These are phyloP conservation scores for Yueomyces sinensis DNA, from an alignment of 805 yeast genomes.

Conservation along the genomic window DNA sequence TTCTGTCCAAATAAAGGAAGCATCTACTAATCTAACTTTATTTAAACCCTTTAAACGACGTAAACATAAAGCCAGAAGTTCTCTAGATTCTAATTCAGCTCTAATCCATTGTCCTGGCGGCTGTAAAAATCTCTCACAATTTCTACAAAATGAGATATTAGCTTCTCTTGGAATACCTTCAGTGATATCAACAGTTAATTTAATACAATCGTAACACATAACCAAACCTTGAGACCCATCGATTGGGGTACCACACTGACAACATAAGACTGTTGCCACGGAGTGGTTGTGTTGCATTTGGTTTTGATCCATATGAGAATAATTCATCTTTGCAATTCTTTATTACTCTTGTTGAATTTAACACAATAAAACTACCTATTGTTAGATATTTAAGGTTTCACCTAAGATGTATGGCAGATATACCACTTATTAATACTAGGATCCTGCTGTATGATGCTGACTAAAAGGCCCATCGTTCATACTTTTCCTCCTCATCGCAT, in stretches of 20 bases:
- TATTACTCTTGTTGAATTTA: too few relatives aligned
- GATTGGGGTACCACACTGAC: slow-evolving; percentile 97
- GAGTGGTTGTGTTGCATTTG: slow-evolving; percentile 22
- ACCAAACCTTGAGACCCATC: slow-evolving; percentile 89
- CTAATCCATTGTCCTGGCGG: slow-evolving; percentile 92
- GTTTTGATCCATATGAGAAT: slow-evolving; percentile 25
- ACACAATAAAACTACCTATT: too few relatives aligned
- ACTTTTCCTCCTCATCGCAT: too few relatives aligned
- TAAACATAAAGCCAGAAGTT: slow-evolving; percentile 78
- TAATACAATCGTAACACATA: slow-evolving; percentile 96
- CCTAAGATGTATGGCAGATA: too few relatives aligned
- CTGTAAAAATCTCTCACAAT: slow-evolving; percentile 90
- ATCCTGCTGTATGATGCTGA: too few relatives aligned
- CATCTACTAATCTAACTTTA: slow-evolving; percentile 81
- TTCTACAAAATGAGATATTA: slow-evolving; percentile 84
- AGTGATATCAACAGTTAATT: slow-evolving; percentile 84
- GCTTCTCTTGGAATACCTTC: slow-evolving; percentile 93
- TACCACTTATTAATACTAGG: too few relatives aligned
- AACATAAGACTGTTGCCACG: slow-evolving; percentile 84
- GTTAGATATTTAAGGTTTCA: too few relatives aligned
- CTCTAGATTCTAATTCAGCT: slow-evolving; percentile 86
- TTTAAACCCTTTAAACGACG: slow-evolving; percentile 78
- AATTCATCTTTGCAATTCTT: slow-evolving; percentile 13
- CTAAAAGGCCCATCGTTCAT: too few relatives aligned
- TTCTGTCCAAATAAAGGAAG: slow-evolving; percentile 96